Evolutionary conservation across 2,329 filamentous ascomycete species (phyloP).

Genomic region (Colletotrichum agaves): DNA sequence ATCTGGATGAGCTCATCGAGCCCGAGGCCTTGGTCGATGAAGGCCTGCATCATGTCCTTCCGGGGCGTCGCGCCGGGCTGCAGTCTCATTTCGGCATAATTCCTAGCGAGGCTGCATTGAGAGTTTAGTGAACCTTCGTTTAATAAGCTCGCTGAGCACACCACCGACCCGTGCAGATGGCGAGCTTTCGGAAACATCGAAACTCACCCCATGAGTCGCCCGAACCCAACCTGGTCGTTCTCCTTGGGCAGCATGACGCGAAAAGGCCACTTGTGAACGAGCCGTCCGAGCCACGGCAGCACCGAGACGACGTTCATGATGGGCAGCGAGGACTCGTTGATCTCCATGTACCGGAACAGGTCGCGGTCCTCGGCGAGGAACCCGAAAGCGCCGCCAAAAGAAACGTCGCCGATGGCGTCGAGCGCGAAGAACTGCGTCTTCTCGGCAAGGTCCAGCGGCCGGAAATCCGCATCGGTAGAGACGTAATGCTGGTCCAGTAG

Average conservation of each 20-base stretch:
- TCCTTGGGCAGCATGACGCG: slow-evolving; percentile 54
- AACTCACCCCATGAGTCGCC: slow-evolving; percentile 48
- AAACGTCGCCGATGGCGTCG: slow-evolving; percentile 64
- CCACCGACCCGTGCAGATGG: no score
- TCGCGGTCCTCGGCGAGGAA: slow-evolving; percentile 61
- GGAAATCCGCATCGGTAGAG: slow-evolving; percentile 47
- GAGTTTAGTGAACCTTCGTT: not conserved
- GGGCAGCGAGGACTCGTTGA: slow-evolving; percentile 54
- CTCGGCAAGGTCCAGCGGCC: slow-evolving; percentile 58
- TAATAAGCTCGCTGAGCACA: not conserved
- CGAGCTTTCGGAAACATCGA: no score
- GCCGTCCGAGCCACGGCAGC: slow-evolving; percentile 53
- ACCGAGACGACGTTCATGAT: slow-evolving; percentile 55
- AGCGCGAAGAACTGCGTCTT: slow-evolving; percentile 64
- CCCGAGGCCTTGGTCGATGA: slow-evolving; percentile 50
- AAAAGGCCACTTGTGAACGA: slow-evolving; percentile 54
- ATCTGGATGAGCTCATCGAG: slow-evolving; percentile 51
- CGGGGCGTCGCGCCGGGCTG: slow-evolving; percentile 41
- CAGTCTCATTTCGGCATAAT: slow-evolving; percentile 43
- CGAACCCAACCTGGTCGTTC: slow-evolving; percentile 52
- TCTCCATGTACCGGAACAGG: slow-evolving; percentile 56
- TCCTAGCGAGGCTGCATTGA: slow-evolving; percentile 41
- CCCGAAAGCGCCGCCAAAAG: slow-evolving; percentile 63
- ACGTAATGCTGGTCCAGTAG: slow-evolving; percentile 61
- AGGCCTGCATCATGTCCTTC: slow-evolving; percentile 53